Evolutionary conservation across 2,329 filamentous ascomycete genomes (phyloP).

Genomic region (Rachicladosporium sp.): DNA sequence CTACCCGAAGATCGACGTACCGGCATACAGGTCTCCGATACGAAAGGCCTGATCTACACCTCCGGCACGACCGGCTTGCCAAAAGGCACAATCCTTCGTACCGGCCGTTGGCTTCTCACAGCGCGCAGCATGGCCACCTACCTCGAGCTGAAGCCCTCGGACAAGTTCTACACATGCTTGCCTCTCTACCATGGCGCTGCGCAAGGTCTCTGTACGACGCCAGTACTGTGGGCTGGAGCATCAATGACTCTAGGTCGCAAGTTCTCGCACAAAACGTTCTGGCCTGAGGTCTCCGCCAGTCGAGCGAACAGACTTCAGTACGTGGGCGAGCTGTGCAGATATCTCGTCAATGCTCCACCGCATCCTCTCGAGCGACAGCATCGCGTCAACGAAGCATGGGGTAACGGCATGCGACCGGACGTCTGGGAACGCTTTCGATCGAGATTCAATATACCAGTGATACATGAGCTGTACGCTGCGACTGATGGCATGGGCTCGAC

Average conservation of each 20-base stretch:
- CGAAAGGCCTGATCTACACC: constrained; percentile 67
- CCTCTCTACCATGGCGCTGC: constrained; percentile 75
- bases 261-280: constrained; percentile 67
- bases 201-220: constrained; percentile 54
- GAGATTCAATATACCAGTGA: constrained; percentile 38
- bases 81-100: constrained; percentile 16
- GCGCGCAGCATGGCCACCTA: constrained; percentile 51
- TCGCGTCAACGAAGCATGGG: constrained; percentile 58
- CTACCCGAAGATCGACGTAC: constrained; percentile 12
- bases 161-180: constrained; percentile 50
- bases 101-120: constrained; percentile 14
- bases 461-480: constrained; percentile 25
- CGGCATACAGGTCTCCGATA: constrained; percentile 27
- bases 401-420: constrained; percentile 72
- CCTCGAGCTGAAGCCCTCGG: constrained; percentile 46
- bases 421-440: constrained; percentile 72
- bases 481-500: constrained; percentile 20
- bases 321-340: constrained; percentile 74
- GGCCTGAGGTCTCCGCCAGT: constrained; percentile 57
- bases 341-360: constrained; percentile 56
- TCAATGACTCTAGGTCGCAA: constrained; percentile 63
- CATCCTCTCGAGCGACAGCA: constrained; percentile 59
- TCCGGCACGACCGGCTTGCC: constrained; percentile 55
- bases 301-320: constrained; percentile 69
- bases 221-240: constrained; percentile 41